Evolutionary conservation across 495 filamentous ascomycete genomes (phyloP), one percentile per base, ranked within the genome.

Genomic region (Antarctomyces pellizariae): DNA sequence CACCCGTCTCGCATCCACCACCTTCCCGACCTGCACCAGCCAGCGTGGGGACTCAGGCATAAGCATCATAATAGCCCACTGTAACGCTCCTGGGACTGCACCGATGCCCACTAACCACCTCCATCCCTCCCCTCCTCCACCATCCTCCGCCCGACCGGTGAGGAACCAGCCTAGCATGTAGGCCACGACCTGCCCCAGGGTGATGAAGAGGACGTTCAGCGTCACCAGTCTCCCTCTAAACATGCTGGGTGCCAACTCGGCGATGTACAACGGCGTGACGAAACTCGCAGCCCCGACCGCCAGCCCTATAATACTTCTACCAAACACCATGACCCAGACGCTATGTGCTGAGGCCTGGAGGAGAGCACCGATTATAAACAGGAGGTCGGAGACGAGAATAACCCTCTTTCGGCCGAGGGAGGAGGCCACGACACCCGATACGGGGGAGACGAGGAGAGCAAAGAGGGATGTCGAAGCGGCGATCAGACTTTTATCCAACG

Each of bases 91-190:
- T 0, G 83, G 83, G 25, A 70, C 28, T 14, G 73, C 77, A 2
- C 83, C 83, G 6, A 93, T 49, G 0, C 83, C 83, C 1, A 93
- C 78, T 58, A 89, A 76, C 68, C 74, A 89, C 30, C 82, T 53
- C 83, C 83, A 93, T 12, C 73, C 78, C 7, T 41, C 52, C 26
- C 37, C 42, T 20, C 37, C 30, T 21, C 47, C 46, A 8, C 61
- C 64, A 19, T 48, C 41, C 30, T 59, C 52, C n/a, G n/a, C n/a
- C n/a, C n/a, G n/a, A n/a, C n/a, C n/a, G n/a, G 57, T 53, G 28
- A 67, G 72, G 5, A 57, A 42, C 68, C 64, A 89, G 2, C 66
- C 79, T 20, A 76, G 49, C 13, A 80, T 43, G 41, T 93, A 93
- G 4, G 82, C 79, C 9, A 86, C 57, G 2, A 91, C 73, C 45